phyloP scores from a whole-genome alignment of 2,329 filamentous ascomycete species.

The Magnaporthiopsis rhizophila region DNA sequence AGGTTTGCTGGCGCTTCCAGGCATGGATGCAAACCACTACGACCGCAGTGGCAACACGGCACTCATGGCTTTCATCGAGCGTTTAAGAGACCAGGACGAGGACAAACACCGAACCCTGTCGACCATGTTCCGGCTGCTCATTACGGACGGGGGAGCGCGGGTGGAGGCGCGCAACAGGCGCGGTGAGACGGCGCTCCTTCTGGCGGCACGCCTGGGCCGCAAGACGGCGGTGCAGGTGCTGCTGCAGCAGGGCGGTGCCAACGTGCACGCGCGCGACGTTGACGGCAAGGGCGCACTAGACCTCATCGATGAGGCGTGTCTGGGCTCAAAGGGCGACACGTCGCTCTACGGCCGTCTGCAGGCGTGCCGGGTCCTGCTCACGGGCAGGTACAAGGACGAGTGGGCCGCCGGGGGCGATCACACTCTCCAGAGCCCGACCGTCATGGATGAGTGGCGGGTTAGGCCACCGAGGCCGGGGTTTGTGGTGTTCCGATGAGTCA shows the following conservation, averaged over 20 bases:
- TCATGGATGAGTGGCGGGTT: conserved; percentile 5
- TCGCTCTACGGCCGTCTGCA: conserved; percentile 24
- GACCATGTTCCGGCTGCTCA: conserved; percentile 34
- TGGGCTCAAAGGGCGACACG: conserved; percentile 17
- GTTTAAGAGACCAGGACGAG: conserved; percentile 42
- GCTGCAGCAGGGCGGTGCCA: conserved; percentile 26
- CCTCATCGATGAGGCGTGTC: conserved; percentile 14
- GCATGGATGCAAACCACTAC: conserved; percentile 44
- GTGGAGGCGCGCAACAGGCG: conserved; percentile 43
- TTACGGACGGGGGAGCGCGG: conserved; percentile 31
- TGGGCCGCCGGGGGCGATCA: conserved; percentile 4
- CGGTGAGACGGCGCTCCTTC: conserved; percentile 47
- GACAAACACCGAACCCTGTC: conserved; percentile 36
- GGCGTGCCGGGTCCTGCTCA: conserved; percentile 23
- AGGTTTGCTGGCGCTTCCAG: conserved; percentile 26
- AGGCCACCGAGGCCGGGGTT: neutral
- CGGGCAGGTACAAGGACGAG: conserved; percentile 11
- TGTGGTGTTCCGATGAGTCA: neutral
- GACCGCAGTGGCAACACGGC: conserved; percentile 43
- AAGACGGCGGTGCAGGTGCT: conserved; percentile 41
- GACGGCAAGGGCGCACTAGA: conserved; percentile 26
- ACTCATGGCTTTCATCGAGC: conserved; percentile 45
- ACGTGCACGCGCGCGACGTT: conserved; percentile 21
- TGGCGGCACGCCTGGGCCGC: conserved; percentile 44
- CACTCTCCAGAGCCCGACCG: conserved; percentile 4